These are phyloP conservation scores for Trifolium repens DNA, from an alignment of 306 rosid species.

Conservation along the genomic window DNA sequence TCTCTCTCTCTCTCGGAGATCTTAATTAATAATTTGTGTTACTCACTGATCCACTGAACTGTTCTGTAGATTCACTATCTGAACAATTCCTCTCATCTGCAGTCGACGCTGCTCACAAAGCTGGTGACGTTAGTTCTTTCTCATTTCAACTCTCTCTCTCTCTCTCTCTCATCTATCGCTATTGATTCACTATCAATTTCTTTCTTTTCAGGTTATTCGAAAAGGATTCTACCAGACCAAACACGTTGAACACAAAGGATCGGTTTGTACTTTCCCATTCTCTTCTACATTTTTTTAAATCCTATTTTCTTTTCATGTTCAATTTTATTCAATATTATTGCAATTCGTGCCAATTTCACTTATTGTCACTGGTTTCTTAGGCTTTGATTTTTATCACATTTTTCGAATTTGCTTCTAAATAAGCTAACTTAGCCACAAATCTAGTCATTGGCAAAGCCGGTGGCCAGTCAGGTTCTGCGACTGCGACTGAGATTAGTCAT, in stretches of 20 bases:
- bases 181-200: not conserved
- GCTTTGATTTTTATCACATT: not conserved
- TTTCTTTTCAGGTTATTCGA: constrained; percentile 64
- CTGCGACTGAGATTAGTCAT: no score
- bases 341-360: not conserved
- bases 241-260: constrained; percentile 85
- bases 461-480: no score
- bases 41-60: constrained; percentile 14
- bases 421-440: not conserved
- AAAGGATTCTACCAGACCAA: constrained; percentile 78
- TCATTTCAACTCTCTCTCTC: not conserved
- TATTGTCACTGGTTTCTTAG: not conserved
- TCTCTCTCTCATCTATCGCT: no score
- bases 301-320: not conserved
- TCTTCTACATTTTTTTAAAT: not conserved
- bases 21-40: not conserved
- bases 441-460: not conserved
- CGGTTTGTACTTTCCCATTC: constrained; percentile 51
- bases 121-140: constrained; percentile 69
- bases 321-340: not conserved
- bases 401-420: not conserved
- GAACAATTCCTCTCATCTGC: constrained; percentile 70
- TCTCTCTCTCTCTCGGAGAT: constrained; percentile 2
- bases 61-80: constrained; percentile 55
- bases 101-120: constrained; percentile 78